Base-by-base conservation (phyloP, 2,329 filamentous ascomycete genomes). In the Venturiaceae sp. region DNA sequence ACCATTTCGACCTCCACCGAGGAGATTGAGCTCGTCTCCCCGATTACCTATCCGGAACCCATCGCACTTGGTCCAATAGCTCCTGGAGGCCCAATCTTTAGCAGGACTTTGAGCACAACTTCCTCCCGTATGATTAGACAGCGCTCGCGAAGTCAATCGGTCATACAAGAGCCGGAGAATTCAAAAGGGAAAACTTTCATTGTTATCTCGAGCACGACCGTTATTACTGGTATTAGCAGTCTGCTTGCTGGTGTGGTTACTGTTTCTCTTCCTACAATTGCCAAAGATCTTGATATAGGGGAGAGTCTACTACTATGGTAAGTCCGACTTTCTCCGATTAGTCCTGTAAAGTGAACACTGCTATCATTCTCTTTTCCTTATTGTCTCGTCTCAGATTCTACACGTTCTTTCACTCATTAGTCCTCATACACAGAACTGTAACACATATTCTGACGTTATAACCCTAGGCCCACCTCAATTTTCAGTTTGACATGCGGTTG, bases 401-500 rank as follows among this genome's bases (percentile, higher is more conserved):
- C n/a, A n/a, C n/a, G n/a, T n/a, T n/a, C n/a, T n/a, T n/a, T n/a
- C n/a, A n/a, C n/a, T n/a, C n/a, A n/a, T n/a, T n/a, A n/a, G n/a
- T n/a, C n/a, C n/a, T n/a, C n/a, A n/a, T n/a, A n/a, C n/a, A n/a
- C n/a, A n/a, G n/a, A n/a, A n/a, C n/a, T n/a, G n/a, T n/a, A n/a
- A n/a, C n/a, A n/a, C n/a, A n/a, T n/a, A n/a, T n/a, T n/a, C n/a
- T n/a, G n/a, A n/a, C n/a, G n/a, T n/a, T n/a, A n/a, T n/a, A n/a
- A n/a, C n/a, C n/a, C n/a, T n/a, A n/a, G 36, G 36, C 36, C 36
- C 3, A n/a, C 36, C 2, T 72, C 69, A 1, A 65, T 72, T 16
- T 71, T 70, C 57, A 61, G 68, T 4, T 61, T 81, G n/a, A 76
- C 77, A 0, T 75, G 74, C 56, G 78, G 76, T 53, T 78, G 77